phyloP scores from a whole-genome alignment of 208 protist genomes.

The Trypanosoma avium region DNA sequence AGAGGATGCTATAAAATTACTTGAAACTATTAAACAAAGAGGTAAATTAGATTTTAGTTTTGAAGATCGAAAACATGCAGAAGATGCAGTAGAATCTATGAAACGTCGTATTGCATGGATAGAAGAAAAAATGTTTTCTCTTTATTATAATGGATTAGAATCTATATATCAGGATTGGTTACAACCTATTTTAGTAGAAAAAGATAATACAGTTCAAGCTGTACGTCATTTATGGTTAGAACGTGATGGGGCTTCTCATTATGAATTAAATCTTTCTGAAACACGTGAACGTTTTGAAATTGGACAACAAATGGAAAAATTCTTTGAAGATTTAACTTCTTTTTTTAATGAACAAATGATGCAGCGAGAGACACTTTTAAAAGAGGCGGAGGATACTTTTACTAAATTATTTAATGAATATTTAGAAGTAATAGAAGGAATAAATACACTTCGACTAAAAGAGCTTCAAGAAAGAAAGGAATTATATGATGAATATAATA shows the following conservation, averaged over 20 bases:
- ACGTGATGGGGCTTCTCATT: conserved; percentile 39
- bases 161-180: conserved; percentile 49
- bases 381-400: conserved; percentile 15
- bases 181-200: conserved; percentile 35
- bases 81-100: conserved; percentile 15
- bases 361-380: conserved; percentile 17
- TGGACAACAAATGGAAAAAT: conserved; percentile 33
- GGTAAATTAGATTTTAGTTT: conserved; percentile 29
- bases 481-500: conserved; percentile 3
- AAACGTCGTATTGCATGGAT: conserved; percentile 52
- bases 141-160: conserved; percentile 35
- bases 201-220: conserved; percentile 30
- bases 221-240: conserved; percentile 41
- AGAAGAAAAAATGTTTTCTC: conserved; percentile 36
- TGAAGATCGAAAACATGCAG: conserved; percentile 13
- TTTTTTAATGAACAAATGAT: conserved; percentile 20
- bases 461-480: conserved; percentile 10
- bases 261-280: conserved; percentile 44
- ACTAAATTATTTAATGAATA: conserved; percentile 12
- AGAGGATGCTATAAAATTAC: conserved; percentile 12
- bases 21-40: conserved; percentile 18
- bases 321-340: conserved; percentile 30
- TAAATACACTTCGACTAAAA: not conserved
- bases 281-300: conserved; percentile 40
- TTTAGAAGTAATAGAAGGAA: conserved; percentile 1